These are phyloP conservation scores for Geosmithia putterillii DNA, from an alignment of 2,329 filamentous ascomycete species.

Conservation along the genomic window DNA sequence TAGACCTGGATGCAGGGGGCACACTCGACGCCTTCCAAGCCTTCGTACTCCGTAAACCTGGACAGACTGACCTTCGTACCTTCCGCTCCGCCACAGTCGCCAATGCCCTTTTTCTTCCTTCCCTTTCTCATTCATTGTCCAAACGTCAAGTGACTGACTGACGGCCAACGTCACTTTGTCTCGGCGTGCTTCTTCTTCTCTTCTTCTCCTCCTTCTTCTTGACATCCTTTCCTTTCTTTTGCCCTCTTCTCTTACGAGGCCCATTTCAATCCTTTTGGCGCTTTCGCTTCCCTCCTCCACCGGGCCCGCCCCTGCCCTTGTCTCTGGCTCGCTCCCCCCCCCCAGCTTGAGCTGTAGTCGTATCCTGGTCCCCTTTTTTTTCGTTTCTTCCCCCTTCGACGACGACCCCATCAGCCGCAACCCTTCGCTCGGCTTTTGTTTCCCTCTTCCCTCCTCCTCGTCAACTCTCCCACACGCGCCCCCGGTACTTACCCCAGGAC, in stretches of 20 bases:
- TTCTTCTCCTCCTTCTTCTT: not conserved
- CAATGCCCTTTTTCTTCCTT: not conserved
- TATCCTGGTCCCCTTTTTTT: slow-evolving; percentile 3
- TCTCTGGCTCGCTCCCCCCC: slow-evolving; percentile 1
- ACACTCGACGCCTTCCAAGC: too few relatives aligned
- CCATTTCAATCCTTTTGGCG: not conserved
- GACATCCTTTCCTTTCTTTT: not conserved
- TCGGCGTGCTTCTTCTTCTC: not conserved
- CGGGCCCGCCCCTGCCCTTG: not conserved
- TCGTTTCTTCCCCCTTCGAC: not conserved
- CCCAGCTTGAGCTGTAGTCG: not conserved
- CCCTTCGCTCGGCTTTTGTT: not conserved
- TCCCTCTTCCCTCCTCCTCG: not conserved
- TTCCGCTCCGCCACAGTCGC: too few relatives aligned
- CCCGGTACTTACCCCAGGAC: too few relatives aligned
- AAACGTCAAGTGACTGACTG: not conserved
- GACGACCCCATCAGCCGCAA: too few relatives aligned
- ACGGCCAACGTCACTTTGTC: not conserved
- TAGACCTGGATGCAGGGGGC: too few relatives aligned
- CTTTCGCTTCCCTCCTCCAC: not conserved
- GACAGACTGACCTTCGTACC: too few relatives aligned
- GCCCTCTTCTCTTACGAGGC: not conserved
- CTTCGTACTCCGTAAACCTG: too few relatives aligned
- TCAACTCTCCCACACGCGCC: not conserved
- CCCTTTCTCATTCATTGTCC: not conserved